Evolutionary conservation across 2,329 filamentous ascomycete genomes (phyloP), one percentile per base, ranked within the genome.

Genomic region (Chaetomium strumarium): DNA sequence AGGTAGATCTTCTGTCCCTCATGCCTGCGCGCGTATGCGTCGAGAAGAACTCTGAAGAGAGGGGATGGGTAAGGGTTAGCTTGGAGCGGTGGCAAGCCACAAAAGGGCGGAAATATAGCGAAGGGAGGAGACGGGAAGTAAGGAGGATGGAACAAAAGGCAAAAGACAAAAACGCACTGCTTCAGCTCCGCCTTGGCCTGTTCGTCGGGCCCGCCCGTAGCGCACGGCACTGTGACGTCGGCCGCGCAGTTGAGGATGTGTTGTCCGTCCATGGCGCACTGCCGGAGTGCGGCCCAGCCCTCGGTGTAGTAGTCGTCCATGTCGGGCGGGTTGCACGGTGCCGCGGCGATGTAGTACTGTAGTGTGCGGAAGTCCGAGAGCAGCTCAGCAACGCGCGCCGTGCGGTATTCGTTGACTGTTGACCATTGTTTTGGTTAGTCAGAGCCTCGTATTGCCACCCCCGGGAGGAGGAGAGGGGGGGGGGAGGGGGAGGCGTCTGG

Each of bases 1-100:
- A 81, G 70, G 59, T 79, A 82, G 59, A 85, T 85, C 70, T 84
- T 85, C 59, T 83, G 81, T 29, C 71, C 80, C 62, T 84, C 79
- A 66, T 85, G 82, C 47, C 82, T 74, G 60, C 82, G 74, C 9
- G 80, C 73, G 60, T 76, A 81, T 19, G 80, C 79, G 60, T 85
- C 82, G 38, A 85, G 71, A 45, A 77, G 69, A 53, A 84, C 73
- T 61, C 80, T 83, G 34, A 29, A 14, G 14, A n/a, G 20, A 24
- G 3, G 8, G 1, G 13, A 13, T 8, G 11, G 14, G 24, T 24
- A 19, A 47, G 30, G 24, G 24, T 24, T 7, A 24, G 24, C 24
- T 17, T 11, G 14, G 12, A 2, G 20, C 10, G 2, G 14, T 46
- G 3, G 9, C 1, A 20, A 17, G 41, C 24, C 8, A n/a, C n/a